These are phyloP conservation scores for Curvularia eragrostidis DNA, from an alignment of 2,329 filamentous ascomycete species.

Conservation along the genomic window DNA sequence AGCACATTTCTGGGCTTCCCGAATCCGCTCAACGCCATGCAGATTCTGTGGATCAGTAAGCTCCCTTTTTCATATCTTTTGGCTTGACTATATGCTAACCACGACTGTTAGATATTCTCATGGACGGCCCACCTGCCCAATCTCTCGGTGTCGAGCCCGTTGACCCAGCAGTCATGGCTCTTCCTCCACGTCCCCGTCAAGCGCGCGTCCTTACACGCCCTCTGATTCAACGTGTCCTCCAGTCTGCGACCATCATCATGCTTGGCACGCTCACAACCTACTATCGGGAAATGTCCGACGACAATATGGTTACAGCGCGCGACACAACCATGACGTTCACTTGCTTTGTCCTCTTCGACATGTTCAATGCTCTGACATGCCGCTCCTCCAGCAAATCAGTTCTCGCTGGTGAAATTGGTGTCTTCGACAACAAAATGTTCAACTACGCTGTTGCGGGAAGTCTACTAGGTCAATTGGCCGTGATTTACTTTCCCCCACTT, in stretches of 20 bases:
- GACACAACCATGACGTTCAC: conserved; percentile 99
- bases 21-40: conserved; percentile 97
- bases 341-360: conserved; percentile 98
- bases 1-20: conserved; percentile 93
- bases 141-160: conserved; percentile 95
- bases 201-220: conserved; percentile 89
- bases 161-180: conserved; percentile 90
- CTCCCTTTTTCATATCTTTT: conserved; percentile 27
- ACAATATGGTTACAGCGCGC: conserved; percentile 83
- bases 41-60: conserved; percentile 99
- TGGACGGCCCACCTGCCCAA: conserved; percentile 97
- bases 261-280: conserved; percentile 90
- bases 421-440: conserved; percentile 90
- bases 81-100: conserved; percentile 25
- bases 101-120: conserved; percentile 80
- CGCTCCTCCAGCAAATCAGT: conserved; percentile 90
- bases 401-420: conserved; percentile 79
- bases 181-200: conserved; percentile 83
- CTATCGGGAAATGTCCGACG: conserved; percentile 84
- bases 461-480: conserved; percentile 82
- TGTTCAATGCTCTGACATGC: conserved; percentile 97
- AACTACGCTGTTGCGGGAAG: conserved; percentile 93
- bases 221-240: conserved; percentile 83
- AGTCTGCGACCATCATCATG: conserved; percentile 89
- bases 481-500: conserved; percentile 93